phyloP scores from a whole-genome alignment of 257 asterid genomes.

The Sherardia arvensis region DNA sequence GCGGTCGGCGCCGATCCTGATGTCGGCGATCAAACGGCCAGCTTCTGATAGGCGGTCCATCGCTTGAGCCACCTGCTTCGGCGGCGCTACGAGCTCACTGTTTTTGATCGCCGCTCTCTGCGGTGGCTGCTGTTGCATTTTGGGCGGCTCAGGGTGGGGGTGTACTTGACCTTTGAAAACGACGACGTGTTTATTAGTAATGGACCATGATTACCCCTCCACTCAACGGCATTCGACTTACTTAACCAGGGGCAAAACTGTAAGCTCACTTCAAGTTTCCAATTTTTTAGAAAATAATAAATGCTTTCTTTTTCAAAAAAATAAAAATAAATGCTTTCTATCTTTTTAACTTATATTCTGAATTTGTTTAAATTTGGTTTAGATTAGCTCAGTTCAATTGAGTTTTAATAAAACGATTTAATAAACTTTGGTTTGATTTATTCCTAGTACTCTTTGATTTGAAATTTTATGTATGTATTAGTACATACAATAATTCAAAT shows the following conservation, averaged over 20 bases:
- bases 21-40: conserved; percentile 84
- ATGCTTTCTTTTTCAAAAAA: no score
- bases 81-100: conserved; percentile 42
- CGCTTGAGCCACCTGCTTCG: conserved; percentile 95
- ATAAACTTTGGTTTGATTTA: no score
- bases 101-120: conserved; percentile 10
- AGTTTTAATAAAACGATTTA: no score
- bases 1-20: conserved; percentile 88
- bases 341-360: no score
- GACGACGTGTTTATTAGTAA: background rate
- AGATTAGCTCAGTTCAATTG: no score
- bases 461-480: no score
- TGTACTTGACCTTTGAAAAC: background rate
- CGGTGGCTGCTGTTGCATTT: conserved; percentile 27
- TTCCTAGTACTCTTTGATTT: no score
- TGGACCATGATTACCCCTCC: conserved; percentile 2
- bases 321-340: no score
- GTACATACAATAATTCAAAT: no score
- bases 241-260: background rate
- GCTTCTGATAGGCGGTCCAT: conserved; percentile 84
- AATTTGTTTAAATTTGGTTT: no score
- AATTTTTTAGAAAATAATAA: no score
- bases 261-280: background rate
- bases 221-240: background rate
- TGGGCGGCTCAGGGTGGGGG: background rate